A percentile compares a stretch with the other conserved stretches of the same genome.
phyloP scores from a whole-genome alignment of 2,329 filamentous ascomycete genomes.

The Hirsutella minnesotensis region DNA sequence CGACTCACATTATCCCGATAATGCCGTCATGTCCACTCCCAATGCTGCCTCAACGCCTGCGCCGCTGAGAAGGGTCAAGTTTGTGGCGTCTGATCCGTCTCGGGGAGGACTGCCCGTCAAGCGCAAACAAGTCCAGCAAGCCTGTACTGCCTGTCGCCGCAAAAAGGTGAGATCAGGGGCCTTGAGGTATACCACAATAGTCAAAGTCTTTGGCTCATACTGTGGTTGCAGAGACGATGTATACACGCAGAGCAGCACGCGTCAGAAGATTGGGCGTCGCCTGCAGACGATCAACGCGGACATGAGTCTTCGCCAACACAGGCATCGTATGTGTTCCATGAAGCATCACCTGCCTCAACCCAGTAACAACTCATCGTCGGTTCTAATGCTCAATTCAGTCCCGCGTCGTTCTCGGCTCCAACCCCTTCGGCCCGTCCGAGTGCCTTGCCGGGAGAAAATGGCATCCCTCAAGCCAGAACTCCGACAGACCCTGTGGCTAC shows the following conservation, averaged over 20 bases:
- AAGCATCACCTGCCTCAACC: not conserved
- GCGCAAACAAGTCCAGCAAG: slow-evolving; percentile 46
- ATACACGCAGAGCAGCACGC: slow-evolving; percentile 25
- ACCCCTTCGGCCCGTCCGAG: not conserved
- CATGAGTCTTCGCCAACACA: slow-evolving; percentile 17
- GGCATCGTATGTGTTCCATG: slow-evolving; percentile 13
- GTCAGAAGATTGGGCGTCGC: slow-evolving; percentile 14
- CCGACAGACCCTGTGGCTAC: not conserved
- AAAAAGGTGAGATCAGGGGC: slow-evolving; percentile 32
- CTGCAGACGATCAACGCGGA: slow-evolving; percentile 15
- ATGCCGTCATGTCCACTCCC: slow-evolving; percentile 10
- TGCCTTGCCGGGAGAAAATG: not conserved
- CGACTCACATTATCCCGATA: not conserved
- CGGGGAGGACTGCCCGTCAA: slow-evolving; percentile 42
- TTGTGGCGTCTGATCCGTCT: slow-evolving; percentile 41
- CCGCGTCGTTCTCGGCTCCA: too few species aligned
- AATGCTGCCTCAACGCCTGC: slow-evolving; percentile 1
- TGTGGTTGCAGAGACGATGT: slow-evolving; percentile 26
- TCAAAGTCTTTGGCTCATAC: not conserved
- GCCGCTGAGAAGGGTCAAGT: slow-evolving; percentile 31
- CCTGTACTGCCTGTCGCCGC: slow-evolving; percentile 41
- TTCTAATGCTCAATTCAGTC: too few species aligned
- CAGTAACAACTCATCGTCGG: too few species aligned
- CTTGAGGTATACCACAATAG: not conserved
- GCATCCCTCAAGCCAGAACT: not conserved